phyloP scores from a whole-genome alignment of 768 basidiomycete species.

The Neoboletus magnificus region DNA sequence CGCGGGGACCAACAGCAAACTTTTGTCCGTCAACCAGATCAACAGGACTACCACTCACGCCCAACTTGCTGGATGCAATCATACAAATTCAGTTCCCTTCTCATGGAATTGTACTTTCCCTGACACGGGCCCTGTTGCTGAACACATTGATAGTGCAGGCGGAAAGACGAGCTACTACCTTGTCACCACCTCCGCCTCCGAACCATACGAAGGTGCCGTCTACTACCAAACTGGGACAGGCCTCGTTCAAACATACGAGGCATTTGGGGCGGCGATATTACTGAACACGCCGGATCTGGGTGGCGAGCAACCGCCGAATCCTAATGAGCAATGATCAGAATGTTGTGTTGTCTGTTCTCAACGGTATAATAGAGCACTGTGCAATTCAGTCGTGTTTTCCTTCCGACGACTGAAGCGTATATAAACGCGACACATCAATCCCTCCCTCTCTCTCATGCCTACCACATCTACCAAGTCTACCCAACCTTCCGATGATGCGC shows the following conservation, averaged over 20 bases:
- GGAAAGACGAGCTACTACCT: conserved; percentile 5
- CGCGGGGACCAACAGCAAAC: conserved; percentile 8
- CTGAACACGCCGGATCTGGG: background rate
- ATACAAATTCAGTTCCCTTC: conserved; percentile 1
- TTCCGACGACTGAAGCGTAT: background rate
- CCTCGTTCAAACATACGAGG: conserved; percentile 4
- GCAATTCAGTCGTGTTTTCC: background rate
- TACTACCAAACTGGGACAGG: background rate
- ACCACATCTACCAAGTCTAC: too few relatives aligned
- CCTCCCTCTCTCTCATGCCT: too few relatives aligned
- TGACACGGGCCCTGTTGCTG: background rate
- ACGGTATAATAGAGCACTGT: background rate
- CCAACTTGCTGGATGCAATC: conserved; percentile 5
- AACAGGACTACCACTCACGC: conserved; percentile 1
- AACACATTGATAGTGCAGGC: conserved; percentile 6
- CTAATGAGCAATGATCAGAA: background rate
- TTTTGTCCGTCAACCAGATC: conserved; percentile 1
- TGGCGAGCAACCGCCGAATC: background rate
- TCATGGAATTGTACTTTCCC: conserved; percentile 7
- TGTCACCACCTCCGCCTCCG: background rate
- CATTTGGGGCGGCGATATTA: background rate
- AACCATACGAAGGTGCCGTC: background rate
- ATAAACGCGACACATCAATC: too few relatives aligned
- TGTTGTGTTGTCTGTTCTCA: background rate
- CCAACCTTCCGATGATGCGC: too few relatives aligned